Percentiles rank a stretch among this genome's conserved stretches.
Conservation (phyloP, 2,329 filamentous ascomycete species). For the Hypoxylon sp. region DNA sequence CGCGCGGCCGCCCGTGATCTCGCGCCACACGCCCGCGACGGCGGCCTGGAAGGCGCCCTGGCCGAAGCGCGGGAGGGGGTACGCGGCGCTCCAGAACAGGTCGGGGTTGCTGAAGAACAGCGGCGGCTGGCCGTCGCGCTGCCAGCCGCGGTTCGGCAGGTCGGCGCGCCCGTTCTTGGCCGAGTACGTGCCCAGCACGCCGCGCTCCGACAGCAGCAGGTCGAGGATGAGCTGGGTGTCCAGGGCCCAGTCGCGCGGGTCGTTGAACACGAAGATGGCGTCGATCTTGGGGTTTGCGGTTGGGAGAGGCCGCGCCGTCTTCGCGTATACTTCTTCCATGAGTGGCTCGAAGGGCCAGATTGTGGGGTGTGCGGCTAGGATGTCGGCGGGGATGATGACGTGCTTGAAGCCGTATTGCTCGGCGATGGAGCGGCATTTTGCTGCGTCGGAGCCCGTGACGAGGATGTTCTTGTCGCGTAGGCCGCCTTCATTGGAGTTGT, state of each 20-base stretch:
- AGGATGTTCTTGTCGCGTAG: constrained; percentile 77
- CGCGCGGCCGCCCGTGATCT: constrained; percentile 74
- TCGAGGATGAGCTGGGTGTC: constrained; percentile 90
- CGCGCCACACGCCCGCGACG: constrained; percentile 83
- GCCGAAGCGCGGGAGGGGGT: constrained; percentile 88
- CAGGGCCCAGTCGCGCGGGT: constrained; percentile 95
- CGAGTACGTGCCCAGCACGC: constrained; percentile 85
- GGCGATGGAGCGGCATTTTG: constrained; percentile 79
- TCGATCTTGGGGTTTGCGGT: constrained; percentile 78
- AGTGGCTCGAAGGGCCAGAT: constrained; percentile 88
- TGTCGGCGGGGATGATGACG: constrained; percentile 88
- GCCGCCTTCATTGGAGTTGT: constrained; percentile 50
- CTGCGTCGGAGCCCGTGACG: constrained; percentile 79
- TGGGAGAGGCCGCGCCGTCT: constrained; percentile 71
- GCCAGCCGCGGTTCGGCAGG: constrained; percentile 83
- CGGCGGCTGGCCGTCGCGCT: constrained; percentile 82
- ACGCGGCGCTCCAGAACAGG: constrained; percentile 87
- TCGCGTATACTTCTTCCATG: constrained; percentile 73
- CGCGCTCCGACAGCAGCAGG: constrained; percentile 80
- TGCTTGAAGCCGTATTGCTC: constrained; percentile 83
- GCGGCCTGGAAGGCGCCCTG: constrained; percentile 92
- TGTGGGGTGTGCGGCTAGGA: constrained; percentile 79
- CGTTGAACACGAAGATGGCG: constrained; percentile 94
- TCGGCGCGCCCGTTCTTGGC: constrained; percentile 75
- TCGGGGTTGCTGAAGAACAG: constrained; percentile 94